These are phyloP conservation scores for Exobasidium cylindrosporum DNA, from an alignment of 1,284 basidiomycete species.

Conservation along the genomic window DNA sequence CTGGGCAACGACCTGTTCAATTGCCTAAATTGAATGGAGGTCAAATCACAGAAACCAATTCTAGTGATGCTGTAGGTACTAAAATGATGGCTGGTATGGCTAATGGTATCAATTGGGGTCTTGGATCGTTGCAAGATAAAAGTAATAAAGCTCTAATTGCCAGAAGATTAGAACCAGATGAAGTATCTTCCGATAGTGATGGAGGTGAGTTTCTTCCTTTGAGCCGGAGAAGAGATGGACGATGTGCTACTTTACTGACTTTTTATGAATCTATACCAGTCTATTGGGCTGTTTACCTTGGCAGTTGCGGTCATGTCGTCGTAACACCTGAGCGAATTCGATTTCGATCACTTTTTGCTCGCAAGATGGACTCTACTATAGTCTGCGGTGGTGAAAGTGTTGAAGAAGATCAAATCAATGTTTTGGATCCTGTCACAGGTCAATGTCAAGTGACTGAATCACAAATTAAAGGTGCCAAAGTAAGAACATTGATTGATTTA, in stretches of 20 bases:
- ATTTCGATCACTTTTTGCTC: constrained; percentile 15
- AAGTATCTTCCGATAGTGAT: not conserved
- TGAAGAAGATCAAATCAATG: not conserved
- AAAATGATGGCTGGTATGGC: constrained; percentile 1
- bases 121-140: not conserved
- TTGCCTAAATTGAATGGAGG: constrained; percentile 2
- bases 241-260: no score
- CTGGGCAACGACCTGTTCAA: constrained; percentile 8
- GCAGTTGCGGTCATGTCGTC: constrained; percentile 14
- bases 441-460: constrained; percentile 12
- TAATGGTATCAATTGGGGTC: not conserved
- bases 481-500: not conserved
- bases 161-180: not conserved
- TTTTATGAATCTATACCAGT: no score
- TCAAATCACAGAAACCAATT: not conserved
- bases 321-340: constrained; percentile 10
- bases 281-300: constrained; percentile 15
- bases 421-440: constrained; percentile 9
- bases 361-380: constrained; percentile 3
- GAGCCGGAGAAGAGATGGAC: not conserved
- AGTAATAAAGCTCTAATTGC: not conserved
- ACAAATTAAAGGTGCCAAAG: constrained; percentile 2
- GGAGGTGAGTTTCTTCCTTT: not conserved
- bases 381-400: not conserved
- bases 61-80: not conserved